Percentiles rank a stretch among this genome's conserved stretches.
These are phyloP conservation scores for Phylloboletellus chloephorus DNA, from an alignment of 1,284 basidiomycete genomes.

Conservation along the genomic window DNA sequence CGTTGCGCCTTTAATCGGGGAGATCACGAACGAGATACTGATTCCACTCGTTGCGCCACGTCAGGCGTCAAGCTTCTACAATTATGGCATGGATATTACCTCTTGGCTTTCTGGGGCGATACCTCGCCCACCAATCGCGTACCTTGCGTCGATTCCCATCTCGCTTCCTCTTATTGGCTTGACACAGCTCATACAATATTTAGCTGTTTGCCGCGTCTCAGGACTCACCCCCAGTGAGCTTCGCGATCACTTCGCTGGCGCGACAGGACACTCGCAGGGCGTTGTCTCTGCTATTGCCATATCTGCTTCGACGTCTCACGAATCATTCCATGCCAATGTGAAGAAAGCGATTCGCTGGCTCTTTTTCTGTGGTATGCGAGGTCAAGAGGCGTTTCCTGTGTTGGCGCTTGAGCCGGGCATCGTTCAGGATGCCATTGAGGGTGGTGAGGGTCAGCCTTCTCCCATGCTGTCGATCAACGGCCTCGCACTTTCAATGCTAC, in stretches of 20 bases:
- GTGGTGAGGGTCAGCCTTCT: constrained; percentile 88
- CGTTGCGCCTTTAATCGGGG: constrained; percentile 65
- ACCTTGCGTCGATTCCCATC: constrained; percentile 92
- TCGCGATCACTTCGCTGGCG: constrained; percentile 71
- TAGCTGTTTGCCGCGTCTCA: constrained; percentile 72
- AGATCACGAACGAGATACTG: constrained; percentile 65
- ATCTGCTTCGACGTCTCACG: constrained; percentile 73
- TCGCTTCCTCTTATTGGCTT: constrained; percentile 95
- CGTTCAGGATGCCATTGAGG: constrained; percentile 82
- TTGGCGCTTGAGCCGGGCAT: constrained; percentile 86
- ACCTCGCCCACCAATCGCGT: constrained; percentile 75
- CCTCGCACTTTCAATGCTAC: constrained; percentile 71
- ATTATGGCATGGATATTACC: constrained; percentile 75
- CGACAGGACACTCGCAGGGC: constrained; percentile 96
- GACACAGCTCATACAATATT: constrained; percentile 92
- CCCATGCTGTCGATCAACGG: constrained; percentile 94
- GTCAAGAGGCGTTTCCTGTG: constrained; percentile 93
- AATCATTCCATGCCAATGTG: constrained; percentile 71
- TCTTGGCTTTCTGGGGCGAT: constrained; percentile 77
- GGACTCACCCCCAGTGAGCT: constrained; percentile 79
- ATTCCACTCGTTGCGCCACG: constrained; percentile 66
- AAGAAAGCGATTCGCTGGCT: constrained; percentile 86
- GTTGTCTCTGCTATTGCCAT: constrained; percentile 89
- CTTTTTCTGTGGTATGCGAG: constrained; percentile 91
- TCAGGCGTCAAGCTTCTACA: constrained; percentile 65